A percentile compares a stretch with the other conserved stretches of the same genome.
phyloP scores from a whole-genome alignment of 1,284 basidiomycete genomes.

The Porodaedalea pini region DNA sequence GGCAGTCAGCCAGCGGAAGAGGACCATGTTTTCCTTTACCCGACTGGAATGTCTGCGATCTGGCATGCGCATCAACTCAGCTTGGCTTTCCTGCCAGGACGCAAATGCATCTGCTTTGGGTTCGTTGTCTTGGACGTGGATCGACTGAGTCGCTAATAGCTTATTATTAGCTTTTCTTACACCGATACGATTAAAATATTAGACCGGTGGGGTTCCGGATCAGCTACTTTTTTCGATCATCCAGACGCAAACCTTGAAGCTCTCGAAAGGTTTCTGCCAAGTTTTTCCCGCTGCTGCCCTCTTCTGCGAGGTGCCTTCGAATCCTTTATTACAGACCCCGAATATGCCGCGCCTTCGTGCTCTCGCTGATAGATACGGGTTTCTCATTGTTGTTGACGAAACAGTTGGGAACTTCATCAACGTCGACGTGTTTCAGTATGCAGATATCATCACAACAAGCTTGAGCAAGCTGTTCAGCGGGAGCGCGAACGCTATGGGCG shows the following conservation, averaged over 20 bases:
- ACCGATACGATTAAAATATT: slow-evolving; percentile 96
- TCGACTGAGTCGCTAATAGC: slow-evolving; percentile 3
- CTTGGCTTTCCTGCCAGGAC: slow-evolving; percentile 38
- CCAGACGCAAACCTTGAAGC: slow-evolving; percentile 72
- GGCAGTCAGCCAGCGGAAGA: slow-evolving; percentile 63
- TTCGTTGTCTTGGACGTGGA: not conserved
- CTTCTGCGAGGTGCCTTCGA: slow-evolving; percentile 90
- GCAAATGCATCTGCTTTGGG: slow-evolving; percentile 88
- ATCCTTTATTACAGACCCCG: slow-evolving; percentile 85
- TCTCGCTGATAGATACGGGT: slow-evolving; percentile 87
- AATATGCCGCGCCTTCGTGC: slow-evolving; percentile 72
- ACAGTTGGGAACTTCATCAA: slow-evolving; percentile 97
- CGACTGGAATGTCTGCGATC: slow-evolving; percentile 91
- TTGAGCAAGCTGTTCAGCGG: slow-evolving; percentile 96
- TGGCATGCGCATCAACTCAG: slow-evolving; percentile 85
- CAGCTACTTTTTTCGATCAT: slow-evolving; percentile 85
- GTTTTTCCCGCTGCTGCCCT: slow-evolving; percentile 53
- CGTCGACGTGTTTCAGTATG: slow-evolving; percentile 86
- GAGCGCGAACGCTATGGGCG: slow-evolving; percentile 96
- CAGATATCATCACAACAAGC: slow-evolving; percentile 92
- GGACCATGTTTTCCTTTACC: slow-evolving; percentile 84
- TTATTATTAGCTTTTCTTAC: slow-evolving; percentile 75
- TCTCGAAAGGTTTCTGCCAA: slow-evolving; percentile 60
- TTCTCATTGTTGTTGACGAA: slow-evolving; percentile 90
- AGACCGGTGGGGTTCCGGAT: slow-evolving; percentile 96